Evolutionary conservation across 345 rosid species (phyloP).

Genomic region (Hypericum androsaemum): DNA sequence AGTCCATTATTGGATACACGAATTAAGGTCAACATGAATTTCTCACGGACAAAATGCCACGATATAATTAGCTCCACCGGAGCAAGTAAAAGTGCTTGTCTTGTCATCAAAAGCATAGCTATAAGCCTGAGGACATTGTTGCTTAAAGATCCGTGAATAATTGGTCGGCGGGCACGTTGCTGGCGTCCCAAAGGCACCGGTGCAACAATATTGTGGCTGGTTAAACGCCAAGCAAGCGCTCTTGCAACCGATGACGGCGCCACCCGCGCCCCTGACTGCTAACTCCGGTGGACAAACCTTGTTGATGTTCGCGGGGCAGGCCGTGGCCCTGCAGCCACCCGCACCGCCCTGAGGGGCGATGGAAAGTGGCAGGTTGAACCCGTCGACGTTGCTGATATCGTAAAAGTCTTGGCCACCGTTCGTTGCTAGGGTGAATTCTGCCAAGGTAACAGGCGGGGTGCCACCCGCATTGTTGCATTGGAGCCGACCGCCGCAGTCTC

Average conservation of each 20-base stretch:
- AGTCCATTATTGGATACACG: too few relatives aligned
- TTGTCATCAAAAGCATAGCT: constrained; percentile 13
- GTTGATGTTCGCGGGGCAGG: constrained; percentile 20
- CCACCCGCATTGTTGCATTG: constrained; percentile 9
- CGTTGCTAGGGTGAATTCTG: constrained; percentile 16
- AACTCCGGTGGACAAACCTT: constrained; percentile 18
- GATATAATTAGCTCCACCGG: constrained; percentile 12
- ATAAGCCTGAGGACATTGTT: constrained; percentile 12
- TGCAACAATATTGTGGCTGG: constrained; percentile 14
- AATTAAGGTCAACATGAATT: background rate
- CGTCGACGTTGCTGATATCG: constrained; percentile 29
- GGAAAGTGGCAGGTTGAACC: constrained; percentile 16
- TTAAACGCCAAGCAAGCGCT: constrained; percentile 17
- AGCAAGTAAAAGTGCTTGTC: constrained; percentile 20
- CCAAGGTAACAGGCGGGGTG: constrained; percentile 17
- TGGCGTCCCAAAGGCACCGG: background rate
- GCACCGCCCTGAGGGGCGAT: constrained; percentile 21
- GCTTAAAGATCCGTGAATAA: constrained; percentile 14
- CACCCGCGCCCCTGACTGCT: constrained; percentile 11
- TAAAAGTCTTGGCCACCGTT: constrained; percentile 14
- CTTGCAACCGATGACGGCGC: constrained; percentile 20
- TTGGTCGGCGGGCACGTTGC: constrained; percentile 15
- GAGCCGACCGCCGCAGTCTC: constrained; percentile 21
- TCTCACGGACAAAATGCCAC: constrained; percentile 19
- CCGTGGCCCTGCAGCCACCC: constrained; percentile 14